Evolutionary conservation across 768 basidiomycete genomes (phyloP).

Genomic region (Glaciozyma martinii): DNA sequence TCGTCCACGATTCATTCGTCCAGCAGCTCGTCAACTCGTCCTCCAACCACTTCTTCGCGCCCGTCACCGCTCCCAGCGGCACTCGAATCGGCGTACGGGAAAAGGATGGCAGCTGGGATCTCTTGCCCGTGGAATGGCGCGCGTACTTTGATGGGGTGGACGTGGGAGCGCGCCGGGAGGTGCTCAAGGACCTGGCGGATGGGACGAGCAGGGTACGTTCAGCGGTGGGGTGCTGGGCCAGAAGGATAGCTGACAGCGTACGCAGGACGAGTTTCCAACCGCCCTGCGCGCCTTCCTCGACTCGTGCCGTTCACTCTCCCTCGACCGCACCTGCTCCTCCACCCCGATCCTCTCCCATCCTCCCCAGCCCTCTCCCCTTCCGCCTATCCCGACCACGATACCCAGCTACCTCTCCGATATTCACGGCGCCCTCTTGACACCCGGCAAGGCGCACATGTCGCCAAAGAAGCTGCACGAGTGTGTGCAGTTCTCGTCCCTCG

Average conservation of each 20-base stretch:
- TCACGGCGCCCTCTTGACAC: constrained; percentile 11
- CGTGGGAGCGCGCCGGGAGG: not conserved
- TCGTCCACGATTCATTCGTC: not conserved
- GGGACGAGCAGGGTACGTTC: not conserved
- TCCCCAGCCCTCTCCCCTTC: not conserved
- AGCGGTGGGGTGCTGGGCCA: not conserved
- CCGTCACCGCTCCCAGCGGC: not conserved
- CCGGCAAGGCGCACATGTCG: not conserved
- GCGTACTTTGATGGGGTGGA: constrained; percentile 3
- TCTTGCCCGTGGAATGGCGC: constrained; percentile 8
- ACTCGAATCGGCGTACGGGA: not conserved
- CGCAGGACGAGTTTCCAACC: not conserved
- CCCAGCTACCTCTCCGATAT: not conserved
- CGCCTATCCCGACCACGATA: not conserved
- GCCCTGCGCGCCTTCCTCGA: constrained; percentile 1
- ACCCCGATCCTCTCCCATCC: constrained; percentile 15
- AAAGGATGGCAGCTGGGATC: constrained; percentile 4
- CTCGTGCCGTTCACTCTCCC: constrained; percentile 12
- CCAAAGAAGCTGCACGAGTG: constrained; percentile 28
- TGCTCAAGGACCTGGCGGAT: not conserved
- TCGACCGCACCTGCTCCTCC: constrained; percentile 16
- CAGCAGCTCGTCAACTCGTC: constrained; percentile 3
- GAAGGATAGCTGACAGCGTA: no score
- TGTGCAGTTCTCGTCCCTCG: not conserved
- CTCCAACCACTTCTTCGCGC: constrained; percentile 15